Percentiles rank a stretch among this genome's conserved stretches.
These are phyloP conservation scores for Microglena sp. DNA, from an alignment of 139 green algal genomes.

Conservation along the genomic window DNA sequence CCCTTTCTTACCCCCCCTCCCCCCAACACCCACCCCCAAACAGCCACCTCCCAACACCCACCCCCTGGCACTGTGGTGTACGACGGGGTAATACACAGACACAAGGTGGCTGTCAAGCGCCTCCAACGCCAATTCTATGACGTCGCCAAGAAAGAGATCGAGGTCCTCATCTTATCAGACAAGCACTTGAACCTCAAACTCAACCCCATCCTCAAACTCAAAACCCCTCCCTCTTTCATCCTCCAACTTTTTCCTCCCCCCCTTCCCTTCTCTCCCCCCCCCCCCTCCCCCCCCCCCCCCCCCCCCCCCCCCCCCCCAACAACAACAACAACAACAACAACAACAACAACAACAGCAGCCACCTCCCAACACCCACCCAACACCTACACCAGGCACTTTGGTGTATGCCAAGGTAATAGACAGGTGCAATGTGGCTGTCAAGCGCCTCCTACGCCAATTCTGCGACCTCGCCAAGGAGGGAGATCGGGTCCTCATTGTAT, in stretches of 20 bases:
- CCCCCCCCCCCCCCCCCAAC: too few relatives aligned
- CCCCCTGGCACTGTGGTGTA: background rate
- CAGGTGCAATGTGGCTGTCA: slow-evolving; percentile 76
- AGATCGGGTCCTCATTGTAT: slow-evolving; percentile 55
- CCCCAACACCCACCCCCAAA: background rate
- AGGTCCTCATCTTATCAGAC: too few relatives aligned
- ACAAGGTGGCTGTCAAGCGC: slow-evolving; percentile 87
- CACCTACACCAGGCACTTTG: slow-evolving; percentile 76
- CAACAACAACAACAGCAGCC: too few relatives aligned
- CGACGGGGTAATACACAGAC: background rate
- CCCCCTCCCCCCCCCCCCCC: too few relatives aligned
- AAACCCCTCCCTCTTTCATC: too few relatives aligned
- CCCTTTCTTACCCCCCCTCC: background rate
- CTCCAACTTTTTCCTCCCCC: too few relatives aligned
- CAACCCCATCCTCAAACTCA: too few relatives aligned
- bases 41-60: background rate
- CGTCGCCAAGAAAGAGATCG: slow-evolving; percentile 86
- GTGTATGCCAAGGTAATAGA: slow-evolving; percentile 80
- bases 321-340: too few relatives aligned
- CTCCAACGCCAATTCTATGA: slow-evolving; percentile 78
- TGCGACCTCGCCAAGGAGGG: slow-evolving; percentile 82
- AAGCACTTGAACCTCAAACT: too few relatives aligned
- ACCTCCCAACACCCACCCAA: too few relatives aligned
- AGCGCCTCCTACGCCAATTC: slow-evolving; percentile 82
- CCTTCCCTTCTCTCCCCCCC: too few relatives aligned